Conservation (phyloP, 75 land plant species). For the Pinus tabuliformis region DNA sequence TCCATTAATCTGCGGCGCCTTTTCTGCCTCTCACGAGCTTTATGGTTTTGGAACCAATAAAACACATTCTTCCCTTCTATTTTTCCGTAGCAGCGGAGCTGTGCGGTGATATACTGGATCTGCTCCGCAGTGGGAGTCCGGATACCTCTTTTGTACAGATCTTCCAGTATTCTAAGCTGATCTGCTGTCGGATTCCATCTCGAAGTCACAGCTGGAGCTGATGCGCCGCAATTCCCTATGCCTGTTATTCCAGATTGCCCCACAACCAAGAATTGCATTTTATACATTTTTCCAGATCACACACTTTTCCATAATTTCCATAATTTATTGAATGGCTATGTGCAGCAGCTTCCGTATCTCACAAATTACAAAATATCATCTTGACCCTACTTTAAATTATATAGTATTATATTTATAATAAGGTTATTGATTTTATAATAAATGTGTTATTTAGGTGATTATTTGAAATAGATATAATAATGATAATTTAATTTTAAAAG, state of each 20-base stretch:
- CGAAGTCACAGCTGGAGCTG: constrained; percentile 31
- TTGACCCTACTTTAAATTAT: too few species aligned
- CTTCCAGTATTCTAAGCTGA: constrained; percentile 51
- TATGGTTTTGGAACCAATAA: constrained; percentile 77
- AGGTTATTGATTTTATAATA: too few species aligned
- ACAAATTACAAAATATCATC: too few species aligned
- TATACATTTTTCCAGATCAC: neutral
- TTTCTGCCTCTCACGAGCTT: constrained; percentile 67
- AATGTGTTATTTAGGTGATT: too few species aligned
- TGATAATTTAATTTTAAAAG: too few species aligned
- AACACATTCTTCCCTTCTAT: constrained; percentile 75
- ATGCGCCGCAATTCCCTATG: neutral
- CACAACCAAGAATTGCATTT: neutral
- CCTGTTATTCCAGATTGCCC: neutral
- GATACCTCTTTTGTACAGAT: constrained; percentile 41
- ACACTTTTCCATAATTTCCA: too few species aligned
- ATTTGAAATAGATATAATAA: too few species aligned
- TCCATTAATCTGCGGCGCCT: constrained; percentile 9
- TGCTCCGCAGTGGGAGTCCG: constrained; percentile 57
- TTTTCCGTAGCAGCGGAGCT: constrained; percentile 53
- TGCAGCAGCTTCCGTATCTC: neutral
- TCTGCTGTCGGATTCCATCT: constrained; percentile 68
- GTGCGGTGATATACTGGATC: constrained; percentile 57
- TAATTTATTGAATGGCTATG: neutral
- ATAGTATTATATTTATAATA: too few species aligned